Base-by-base conservation (phyloP, 768 basidiomycete genomes). In the Crucibulum laeve region DNA sequence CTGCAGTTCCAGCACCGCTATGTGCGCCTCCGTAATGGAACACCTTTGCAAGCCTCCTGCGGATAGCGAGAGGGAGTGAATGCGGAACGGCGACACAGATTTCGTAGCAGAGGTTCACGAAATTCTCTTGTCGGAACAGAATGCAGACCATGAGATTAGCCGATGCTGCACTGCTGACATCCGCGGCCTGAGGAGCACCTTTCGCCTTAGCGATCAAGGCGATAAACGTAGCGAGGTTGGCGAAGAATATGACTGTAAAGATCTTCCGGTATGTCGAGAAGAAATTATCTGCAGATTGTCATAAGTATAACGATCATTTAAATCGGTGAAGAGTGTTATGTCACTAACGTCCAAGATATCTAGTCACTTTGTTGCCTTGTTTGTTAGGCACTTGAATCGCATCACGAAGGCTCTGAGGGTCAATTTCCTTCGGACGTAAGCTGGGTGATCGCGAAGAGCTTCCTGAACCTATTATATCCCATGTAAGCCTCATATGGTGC, bases 11-110 rank as follows among this genome's bases (percentile, higher is more conserved):
- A 40, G 69, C 64, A 10, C 77, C 77, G 41, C 74, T 76, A 53
- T 80, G 78, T 7, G 73, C 73, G 51, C 78, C 78, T 23, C 77
- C 78, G 45, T 76, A 76, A 44, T 74, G 71, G 47, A 74, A 80
- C 1, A 79, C 73, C 39, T 73, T 68, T 5, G 76, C 77, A 23
- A 69, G 62, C 19, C 65, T 53, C 5, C 71, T 64, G 14, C 78
- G 71, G 41, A 79, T 54, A 60, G 65, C 68, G 48, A 63, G 49
- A 13, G 57, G 76, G 50, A 49, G 60, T 49, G 60, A 61, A 34
- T 62, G 71, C 47, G 63, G 58, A 48, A 69, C 53, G 49, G 61
- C 53, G 55, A 70, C 47, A 50, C 67, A 73, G 22, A 77, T 63
- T 36, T 68, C 69, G 59, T 74, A 80, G 47, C 70, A 65, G 2